Percentiles rank a stretch among this genome's conserved stretches.
Evolutionary conservation across 2,329 filamentous ascomycete species (phyloP).

Genomic region (Xylariomycetidae sp.): DNA sequence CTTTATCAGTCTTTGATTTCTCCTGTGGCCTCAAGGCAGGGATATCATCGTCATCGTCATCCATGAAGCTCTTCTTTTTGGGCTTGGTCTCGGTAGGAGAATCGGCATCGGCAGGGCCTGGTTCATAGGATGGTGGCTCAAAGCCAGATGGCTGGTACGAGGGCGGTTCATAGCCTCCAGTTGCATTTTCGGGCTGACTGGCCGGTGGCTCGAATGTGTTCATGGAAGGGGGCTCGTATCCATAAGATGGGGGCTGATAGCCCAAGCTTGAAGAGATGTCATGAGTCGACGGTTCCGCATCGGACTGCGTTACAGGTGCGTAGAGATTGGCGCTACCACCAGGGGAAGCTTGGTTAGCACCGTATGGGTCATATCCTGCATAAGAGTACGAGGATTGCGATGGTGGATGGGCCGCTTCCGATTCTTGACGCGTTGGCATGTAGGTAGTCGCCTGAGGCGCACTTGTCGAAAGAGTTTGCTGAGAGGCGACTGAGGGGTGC

Average conservation of each 20-base stretch:
- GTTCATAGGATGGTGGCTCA: slow-evolving; percentile 54
- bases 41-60: slow-evolving; percentile 73
- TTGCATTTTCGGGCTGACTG: slow-evolving; percentile 23
- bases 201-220: slow-evolving; percentile 26
- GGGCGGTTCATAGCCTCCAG: slow-evolving; percentile 53
- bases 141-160: slow-evolving; percentile 57
- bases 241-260: slow-evolving; percentile 45
- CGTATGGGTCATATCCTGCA: slow-evolving; percentile 23
- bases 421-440: slow-evolving; percentile 15
- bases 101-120: slow-evolving; percentile 45
- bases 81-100: slow-evolving; percentile 47
- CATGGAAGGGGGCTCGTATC: slow-evolving; percentile 46
- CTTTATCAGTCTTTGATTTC: slow-evolving; percentile 63
- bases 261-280: slow-evolving; percentile 17
- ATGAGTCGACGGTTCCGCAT: slow-evolving; percentile 10
- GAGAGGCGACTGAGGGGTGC: slow-evolving; percentile 19
- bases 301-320: slow-evolving; percentile 8
- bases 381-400: slow-evolving; percentile 17
- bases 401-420: slow-evolving; percentile 11
- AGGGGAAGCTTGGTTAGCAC: slow-evolving; percentile 11
- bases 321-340: slow-evolving; percentile 8
- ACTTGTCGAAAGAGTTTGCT: slow-evolving; percentile 20
- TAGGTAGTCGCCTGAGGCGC: slow-evolving; percentile 18
- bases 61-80: slow-evolving; percentile 76
- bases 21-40: slow-evolving; percentile 45